Evolutionary conservation across 2,329 filamentous ascomycete species (phyloP).

Genomic region (Dryadomyces quercus-mongolicae): DNA sequence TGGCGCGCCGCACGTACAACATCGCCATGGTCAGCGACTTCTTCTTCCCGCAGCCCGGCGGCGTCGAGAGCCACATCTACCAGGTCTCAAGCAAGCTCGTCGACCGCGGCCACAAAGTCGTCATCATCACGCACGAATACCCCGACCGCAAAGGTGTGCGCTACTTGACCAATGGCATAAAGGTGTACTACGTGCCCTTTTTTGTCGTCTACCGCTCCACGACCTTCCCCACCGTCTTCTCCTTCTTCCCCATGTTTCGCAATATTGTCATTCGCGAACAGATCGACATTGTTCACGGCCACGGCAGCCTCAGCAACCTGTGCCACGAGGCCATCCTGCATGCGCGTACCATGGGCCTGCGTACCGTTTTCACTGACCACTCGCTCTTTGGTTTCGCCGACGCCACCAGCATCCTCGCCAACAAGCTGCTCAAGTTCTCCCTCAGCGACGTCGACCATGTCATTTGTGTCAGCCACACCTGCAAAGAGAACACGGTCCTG

Average conservation of each 20-base stretch:
- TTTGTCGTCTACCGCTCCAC: slow-evolving; percentile 88
- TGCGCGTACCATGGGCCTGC: slow-evolving; percentile 87
- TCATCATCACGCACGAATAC: slow-evolving; percentile 94
- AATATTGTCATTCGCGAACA: slow-evolving; percentile 91
- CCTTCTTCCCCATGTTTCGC: slow-evolving; percentile 94
- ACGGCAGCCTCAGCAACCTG: slow-evolving; percentile 82
- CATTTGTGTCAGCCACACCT: slow-evolving; percentile 96
- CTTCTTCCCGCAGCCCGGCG: slow-evolving; percentile 96
- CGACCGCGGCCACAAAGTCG: slow-evolving; percentile 93
- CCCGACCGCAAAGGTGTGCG: slow-evolving; percentile 81
- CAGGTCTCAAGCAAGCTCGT: slow-evolving; percentile 93
- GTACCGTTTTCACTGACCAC: slow-evolving; percentile 95
- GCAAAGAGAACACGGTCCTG: slow-evolving; percentile 96
- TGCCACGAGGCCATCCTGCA: slow-evolving; percentile 94
- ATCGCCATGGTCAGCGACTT: slow-evolving; percentile 96
- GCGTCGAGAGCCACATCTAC: slow-evolving; percentile 97
- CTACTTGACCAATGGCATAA: slow-evolving; percentile 93
- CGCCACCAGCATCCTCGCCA: slow-evolving; percentile 87
- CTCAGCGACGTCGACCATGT: slow-evolving; percentile 96
- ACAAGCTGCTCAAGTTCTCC: slow-evolving; percentile 93
- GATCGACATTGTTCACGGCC: slow-evolving; percentile 97
- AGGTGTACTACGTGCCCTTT: slow-evolving; percentile 96
- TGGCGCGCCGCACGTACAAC: slow-evolving; percentile 48
- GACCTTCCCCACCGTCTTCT: slow-evolving; percentile 94
- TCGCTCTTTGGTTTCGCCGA: slow-evolving; percentile 96